These are phyloP conservation scores for Cercospora beticola DNA, from an alignment of 2,329 filamentous ascomycete species.

Conservation along the genomic window DNA sequence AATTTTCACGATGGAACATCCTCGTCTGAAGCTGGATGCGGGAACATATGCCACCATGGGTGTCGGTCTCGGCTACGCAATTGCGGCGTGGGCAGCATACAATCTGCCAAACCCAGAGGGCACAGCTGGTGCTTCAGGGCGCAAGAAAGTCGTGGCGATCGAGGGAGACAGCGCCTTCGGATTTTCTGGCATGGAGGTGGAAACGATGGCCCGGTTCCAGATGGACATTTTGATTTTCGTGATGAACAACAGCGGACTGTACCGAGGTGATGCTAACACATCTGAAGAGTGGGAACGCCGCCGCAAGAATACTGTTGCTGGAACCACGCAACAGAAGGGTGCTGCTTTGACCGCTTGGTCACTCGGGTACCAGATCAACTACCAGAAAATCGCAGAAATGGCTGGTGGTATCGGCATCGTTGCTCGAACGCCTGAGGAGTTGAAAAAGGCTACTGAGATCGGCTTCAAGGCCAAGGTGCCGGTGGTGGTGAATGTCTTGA, in stretches of 20 bases:
- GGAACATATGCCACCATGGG: constrained; percentile 62
- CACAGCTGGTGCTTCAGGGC: constrained; percentile 29
- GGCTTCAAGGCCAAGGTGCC: constrained; percentile 52
- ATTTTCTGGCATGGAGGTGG: constrained; percentile 57
- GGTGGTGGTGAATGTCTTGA: constrained; percentile 56
- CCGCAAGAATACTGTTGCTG: constrained; percentile 43
- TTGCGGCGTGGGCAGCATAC: constrained; percentile 58
- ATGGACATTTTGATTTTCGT: constrained; percentile 48
- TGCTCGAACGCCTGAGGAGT: constrained; percentile 53
- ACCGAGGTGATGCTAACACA: constrained; percentile 40
- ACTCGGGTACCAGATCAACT: constrained; percentile 54
- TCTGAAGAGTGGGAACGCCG: constrained; percentile 47
- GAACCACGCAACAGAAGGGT: constrained; percentile 35
- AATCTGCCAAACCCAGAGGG: constrained; percentile 46
- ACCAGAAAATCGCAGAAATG: constrained; percentile 57
- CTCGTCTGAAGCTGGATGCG: constrained; percentile 57
- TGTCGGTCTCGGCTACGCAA: constrained; percentile 57
- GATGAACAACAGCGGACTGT: constrained; percentile 52
- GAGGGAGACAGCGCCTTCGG: constrained; percentile 59
- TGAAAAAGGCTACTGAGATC: constrained; percentile 51
- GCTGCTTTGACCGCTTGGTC: constrained; percentile 51
- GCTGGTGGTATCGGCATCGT: constrained; percentile 56
- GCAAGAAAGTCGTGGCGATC: constrained; percentile 56
- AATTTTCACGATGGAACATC: constrained; percentile 55
- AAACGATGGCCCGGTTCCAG: constrained; percentile 56